Evolutionary conservation across 306 rosid species (phyloP), one percentile per base, ranked within the genome.

Genomic region (Mucuna pruriens): DNA sequence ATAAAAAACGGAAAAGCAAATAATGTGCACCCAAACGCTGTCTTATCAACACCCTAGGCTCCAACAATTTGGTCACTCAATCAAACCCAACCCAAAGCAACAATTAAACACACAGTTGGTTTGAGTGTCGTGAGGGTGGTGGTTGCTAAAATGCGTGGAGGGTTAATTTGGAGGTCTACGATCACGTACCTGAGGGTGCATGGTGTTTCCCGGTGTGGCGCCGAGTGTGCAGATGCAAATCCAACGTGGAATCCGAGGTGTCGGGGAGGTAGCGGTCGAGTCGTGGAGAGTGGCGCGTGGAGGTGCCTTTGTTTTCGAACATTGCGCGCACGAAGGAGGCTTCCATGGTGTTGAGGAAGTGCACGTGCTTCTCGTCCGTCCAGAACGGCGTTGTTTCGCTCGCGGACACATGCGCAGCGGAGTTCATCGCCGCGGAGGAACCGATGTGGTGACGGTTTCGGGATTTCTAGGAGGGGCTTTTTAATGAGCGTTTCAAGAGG

Each of bases 361-460:
- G 82, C 44, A 87, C 2, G 82, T 95, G 99, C 85, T 91, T 92
- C 89, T 95, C 94, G 36, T 95, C 69, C 1, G 99, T 95, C 99
- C 99, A 92, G 46, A 26, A 71, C 54, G 90, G 3, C 68, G 72
- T 68, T 5, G 85, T 71, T 76, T 85, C 38, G 0, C 4, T 42
- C 9, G 2, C 45, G 8, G 74, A 49, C 19, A 66, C 66, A 16
- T 44, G 67, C 25, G 71, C 39, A 17, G 7, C 25, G 11, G 45
- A 81, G 5, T 76, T 26, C 74, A 78, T 74, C 34, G 38, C 6
- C 15, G 39, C 2, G 58, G 75, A 62, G 42, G 4, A 17, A 19
- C 2, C 44, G 19, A 16, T 33, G 69, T 2, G 19, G 20, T 17
- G 0, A 17, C 0, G 7, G 40, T 33, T 48, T 71, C 4, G 11